Percentiles rank a stretch among this genome's conserved stretches.
Evolutionary conservation across 306 rosid species (phyloP).

Genomic region (Vigna mungo): DNA sequence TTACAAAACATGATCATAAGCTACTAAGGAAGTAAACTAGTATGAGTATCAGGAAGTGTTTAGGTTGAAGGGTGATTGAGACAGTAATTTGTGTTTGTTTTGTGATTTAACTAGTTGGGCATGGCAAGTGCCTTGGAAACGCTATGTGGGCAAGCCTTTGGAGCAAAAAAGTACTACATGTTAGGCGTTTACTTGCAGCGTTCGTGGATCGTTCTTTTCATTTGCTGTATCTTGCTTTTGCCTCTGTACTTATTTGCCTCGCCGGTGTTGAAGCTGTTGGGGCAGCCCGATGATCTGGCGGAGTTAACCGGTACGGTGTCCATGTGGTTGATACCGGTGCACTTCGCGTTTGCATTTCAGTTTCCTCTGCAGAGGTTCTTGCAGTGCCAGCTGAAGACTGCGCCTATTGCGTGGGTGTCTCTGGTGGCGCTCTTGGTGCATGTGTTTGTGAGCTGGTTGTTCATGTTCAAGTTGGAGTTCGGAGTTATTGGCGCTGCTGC

Average conservation of each 20-base stretch:
- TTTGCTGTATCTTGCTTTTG: slow-evolving; percentile 62
- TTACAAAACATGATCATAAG: too few relatives aligned
- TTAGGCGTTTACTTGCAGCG: slow-evolving; percentile 89
- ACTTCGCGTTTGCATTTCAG: slow-evolving; percentile 70
- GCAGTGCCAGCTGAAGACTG: slow-evolving; percentile 67
- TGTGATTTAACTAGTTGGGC: slow-evolving; percentile 57
- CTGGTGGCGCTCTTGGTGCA: slow-evolving; percentile 57
- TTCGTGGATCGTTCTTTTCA: slow-evolving; percentile 73
- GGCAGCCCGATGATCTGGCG: slow-evolving; percentile 66
- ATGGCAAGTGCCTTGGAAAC: slow-evolving; percentile 93
- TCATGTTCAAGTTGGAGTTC: slow-evolving; percentile 56
- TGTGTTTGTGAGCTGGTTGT: slow-evolving; percentile 64
- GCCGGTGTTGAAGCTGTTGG: slow-evolving; percentile 64
- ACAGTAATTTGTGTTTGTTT: background rate
- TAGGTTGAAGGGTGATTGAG: background rate
- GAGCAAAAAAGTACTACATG: slow-evolving; percentile 79
- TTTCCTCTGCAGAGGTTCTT: slow-evolving; percentile 71
- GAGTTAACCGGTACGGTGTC: slow-evolving; percentile 62
- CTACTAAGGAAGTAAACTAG: too few relatives aligned
- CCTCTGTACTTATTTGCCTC: slow-evolving; percentile 66
- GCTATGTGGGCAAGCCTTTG: slow-evolving; percentile 87
- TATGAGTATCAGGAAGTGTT: too few relatives aligned
- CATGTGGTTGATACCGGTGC: slow-evolving; percentile 63
- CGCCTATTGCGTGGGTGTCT: slow-evolving; percentile 59
- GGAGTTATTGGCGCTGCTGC: slow-evolving; percentile 71